Evolutionary conservation across 1,284 basidiomycete species (phyloP).

Genomic region (Puccinia brachypodii): DNA sequence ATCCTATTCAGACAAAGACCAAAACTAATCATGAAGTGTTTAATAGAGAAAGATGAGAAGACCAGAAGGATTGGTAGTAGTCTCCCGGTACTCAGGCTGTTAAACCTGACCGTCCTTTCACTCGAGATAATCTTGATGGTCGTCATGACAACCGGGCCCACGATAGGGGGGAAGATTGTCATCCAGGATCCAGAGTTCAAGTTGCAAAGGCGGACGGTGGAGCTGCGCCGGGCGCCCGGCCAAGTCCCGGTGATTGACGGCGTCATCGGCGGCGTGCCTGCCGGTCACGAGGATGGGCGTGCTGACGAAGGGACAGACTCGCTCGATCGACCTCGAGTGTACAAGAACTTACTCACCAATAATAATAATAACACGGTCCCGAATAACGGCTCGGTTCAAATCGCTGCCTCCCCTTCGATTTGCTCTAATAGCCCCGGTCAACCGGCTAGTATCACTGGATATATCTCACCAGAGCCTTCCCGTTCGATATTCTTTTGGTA

Average conservation of each 20-base stretch:
- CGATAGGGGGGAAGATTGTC: background rate
- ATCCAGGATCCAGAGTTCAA: background rate
- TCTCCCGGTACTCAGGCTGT: background rate
- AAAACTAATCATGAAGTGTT: background rate
- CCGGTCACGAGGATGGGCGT: background rate
- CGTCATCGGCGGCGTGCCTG: background rate
- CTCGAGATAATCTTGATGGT: background rate
- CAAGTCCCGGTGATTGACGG: background rate
- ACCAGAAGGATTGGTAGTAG: too few species aligned
- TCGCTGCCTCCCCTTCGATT: background rate
- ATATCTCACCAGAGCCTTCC: background rate
- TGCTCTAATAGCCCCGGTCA: background rate
- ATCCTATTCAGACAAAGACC: background rate
- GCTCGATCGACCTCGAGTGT: background rate
- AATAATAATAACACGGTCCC: background rate
- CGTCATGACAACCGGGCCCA: background rate
- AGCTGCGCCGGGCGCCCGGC: background rate
- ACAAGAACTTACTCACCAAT: background rate
- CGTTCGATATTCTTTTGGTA: conserved; percentile 29
- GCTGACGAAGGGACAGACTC: background rate
- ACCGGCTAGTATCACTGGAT: conserved; percentile 9
- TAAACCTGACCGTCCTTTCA: background rate
- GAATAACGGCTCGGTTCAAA: background rate
- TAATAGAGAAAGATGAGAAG: background rate
- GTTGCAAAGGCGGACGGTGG: background rate